A percentile compares a stretch with the other conserved stretches of the same genome.
These are phyloP conservation scores for Tillandsia leiboldiana DNA, from an alignment of 176 grass and related monocot species.

Conservation along the genomic window DNA sequence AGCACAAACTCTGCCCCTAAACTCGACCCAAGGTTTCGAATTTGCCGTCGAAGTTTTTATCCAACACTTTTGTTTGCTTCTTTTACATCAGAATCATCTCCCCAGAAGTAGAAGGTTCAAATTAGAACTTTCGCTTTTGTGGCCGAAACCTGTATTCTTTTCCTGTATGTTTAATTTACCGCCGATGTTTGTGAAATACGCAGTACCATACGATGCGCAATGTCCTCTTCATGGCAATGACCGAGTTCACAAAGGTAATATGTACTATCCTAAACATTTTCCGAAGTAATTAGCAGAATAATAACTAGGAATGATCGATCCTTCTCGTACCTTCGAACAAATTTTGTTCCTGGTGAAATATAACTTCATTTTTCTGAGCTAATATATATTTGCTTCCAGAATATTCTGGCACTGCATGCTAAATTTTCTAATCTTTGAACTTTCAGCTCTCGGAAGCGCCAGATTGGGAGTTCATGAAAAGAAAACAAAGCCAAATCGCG, in stretches of 20 bases:
- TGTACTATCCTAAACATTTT: neutral
- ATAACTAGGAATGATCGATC: no score
- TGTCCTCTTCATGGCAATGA: slow-evolving; percentile 93
- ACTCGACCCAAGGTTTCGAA: no score
- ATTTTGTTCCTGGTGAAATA: no score
- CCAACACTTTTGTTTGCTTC: no score
- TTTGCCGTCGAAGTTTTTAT: no score
- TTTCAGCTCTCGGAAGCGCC: slow-evolving; percentile 59
- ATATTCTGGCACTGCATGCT: neutral
- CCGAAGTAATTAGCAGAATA: neutral
- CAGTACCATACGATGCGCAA: slow-evolving; percentile 89
- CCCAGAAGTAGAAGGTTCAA: no score
- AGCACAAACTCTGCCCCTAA: no score
- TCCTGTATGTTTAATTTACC: neutral
- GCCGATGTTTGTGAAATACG: slow-evolving; percentile 17
- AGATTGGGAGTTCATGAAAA: slow-evolving; percentile 69
- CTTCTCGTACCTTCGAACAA: no score
- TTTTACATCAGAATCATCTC: no score
- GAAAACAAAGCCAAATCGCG: slow-evolving; percentile 46
- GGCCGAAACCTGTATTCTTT: no score
- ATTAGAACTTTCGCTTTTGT: no score
- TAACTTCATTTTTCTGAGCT: no score
- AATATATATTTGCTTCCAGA: neutral
- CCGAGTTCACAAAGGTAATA: slow-evolving; percentile 73
- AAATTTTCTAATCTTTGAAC: slow-evolving; percentile 4